Evolutionary conservation across 2,329 filamentous ascomycete genomes (phyloP).

Genomic region (Penicillium sp.): DNA sequence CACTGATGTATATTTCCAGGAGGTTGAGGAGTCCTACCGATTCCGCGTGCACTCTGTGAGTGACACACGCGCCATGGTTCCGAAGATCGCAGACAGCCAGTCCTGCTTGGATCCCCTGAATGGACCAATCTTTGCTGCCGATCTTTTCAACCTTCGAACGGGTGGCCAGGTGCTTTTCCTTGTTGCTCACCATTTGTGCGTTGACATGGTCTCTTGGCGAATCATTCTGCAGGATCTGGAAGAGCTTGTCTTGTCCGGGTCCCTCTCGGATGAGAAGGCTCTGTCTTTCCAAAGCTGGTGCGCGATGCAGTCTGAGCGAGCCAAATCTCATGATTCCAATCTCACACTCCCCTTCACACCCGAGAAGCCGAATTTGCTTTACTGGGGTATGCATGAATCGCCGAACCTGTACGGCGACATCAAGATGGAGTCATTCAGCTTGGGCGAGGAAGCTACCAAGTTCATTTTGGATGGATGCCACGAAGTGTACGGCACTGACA

Average conservation of each 20-base stretch:
- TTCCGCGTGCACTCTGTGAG: conserved; percentile 27
- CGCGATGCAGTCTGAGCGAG: conserved; percentile 28
- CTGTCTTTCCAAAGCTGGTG: conserved; percentile 40
- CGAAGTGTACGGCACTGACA: conserved; percentile 32
- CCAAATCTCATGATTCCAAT: conserved; percentile 15
- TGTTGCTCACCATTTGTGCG: conserved; percentile 26
- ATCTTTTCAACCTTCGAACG: conserved; percentile 35
- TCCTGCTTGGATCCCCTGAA: conserved; percentile 29
- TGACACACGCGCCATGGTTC: conserved; percentile 21
- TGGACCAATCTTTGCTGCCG: conserved; percentile 35
- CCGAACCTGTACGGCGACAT: conserved; percentile 34
- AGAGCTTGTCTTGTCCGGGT: conserved; percentile 31
- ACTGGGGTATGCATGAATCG: conserved; percentile 34
- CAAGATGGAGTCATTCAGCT: conserved; percentile 31
- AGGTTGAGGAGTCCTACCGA: conserved; percentile 29
- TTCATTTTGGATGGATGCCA: conserved; percentile 32
- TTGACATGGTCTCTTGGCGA: conserved; percentile 34
- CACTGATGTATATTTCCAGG: conserved; percentile 20
- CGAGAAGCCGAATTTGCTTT: conserved; percentile 29
- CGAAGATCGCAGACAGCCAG: conserved; percentile 29
- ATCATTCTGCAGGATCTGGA: conserved; percentile 35
- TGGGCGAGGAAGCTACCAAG: conserved; percentile 30
- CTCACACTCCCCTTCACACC: conserved; percentile 25
- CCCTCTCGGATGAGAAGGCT: conserved; percentile 30
- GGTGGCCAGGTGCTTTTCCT: conserved; percentile 30